Conservation (phyloP, 2,329 filamentous ascomycete genomes). For the Monosporascus sp. region DNA sequence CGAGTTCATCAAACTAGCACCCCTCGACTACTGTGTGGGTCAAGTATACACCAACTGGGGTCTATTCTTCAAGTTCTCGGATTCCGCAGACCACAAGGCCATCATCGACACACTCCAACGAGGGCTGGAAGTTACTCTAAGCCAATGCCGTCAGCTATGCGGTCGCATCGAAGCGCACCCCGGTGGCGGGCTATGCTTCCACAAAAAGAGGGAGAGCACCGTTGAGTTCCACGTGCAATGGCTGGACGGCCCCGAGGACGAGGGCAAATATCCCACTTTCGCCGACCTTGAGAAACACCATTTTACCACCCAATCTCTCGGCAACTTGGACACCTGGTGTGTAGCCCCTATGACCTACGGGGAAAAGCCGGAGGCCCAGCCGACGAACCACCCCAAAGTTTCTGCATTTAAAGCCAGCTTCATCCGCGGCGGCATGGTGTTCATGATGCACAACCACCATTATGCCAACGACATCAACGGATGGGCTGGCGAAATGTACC, state of each 20-base stretch:
- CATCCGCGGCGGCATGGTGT: background rate
- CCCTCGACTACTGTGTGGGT: background rate
- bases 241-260: conserved; percentile 15
- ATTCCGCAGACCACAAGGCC: background rate
- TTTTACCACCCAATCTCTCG: conserved; percentile 15
- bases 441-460: background rate
- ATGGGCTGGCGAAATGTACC: background rate
- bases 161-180: background rate
- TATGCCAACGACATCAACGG: background rate
- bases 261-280: conserved; percentile 12
- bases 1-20: conserved; percentile 1
- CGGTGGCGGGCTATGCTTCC: conserved; percentile 13
- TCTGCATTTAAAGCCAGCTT: background rate
- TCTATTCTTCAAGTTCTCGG: conserved; percentile 3
- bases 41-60: conserved; percentile 4
- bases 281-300: conserved; percentile 16
- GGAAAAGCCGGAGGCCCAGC: background rate
- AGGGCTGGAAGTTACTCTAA: conserved; percentile 18
- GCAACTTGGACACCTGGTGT: conserved; percentile 7
- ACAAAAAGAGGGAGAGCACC: conserved; percentile 22
- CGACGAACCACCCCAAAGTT: background rate
- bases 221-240: conserved; percentile 23
- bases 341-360: conserved; percentile 12
- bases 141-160: background rate
- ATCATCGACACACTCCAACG: conserved; percentile 15